A percentile compares a stretch with the other conserved stretches of the same genome.
Evolutionary conservation across 371 early-diverging fungal species (phyloP).

Genomic region (Mortierella polycephala): DNA sequence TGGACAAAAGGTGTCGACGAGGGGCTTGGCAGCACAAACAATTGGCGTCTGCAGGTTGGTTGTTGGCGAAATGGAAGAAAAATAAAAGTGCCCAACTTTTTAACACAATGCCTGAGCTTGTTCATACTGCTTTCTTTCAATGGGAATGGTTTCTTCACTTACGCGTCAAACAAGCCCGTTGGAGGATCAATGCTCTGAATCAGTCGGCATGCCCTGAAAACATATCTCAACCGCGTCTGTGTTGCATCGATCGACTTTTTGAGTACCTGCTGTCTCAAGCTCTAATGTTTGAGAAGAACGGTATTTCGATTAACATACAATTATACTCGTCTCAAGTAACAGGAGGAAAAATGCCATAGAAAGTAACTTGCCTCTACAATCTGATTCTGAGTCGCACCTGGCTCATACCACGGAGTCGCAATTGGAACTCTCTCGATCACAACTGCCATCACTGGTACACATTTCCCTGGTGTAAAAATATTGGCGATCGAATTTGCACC

Average conservation of each 20-base stretch:
- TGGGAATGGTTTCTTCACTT: neutral
- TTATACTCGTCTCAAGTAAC: too few species aligned
- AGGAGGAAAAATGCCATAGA: too few species aligned
- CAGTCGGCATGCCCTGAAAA: conserved; percentile 39
- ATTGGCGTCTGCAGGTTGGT: conserved; percentile 24
- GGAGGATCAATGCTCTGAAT: conserved; percentile 39
- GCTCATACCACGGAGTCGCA: conserved; percentile 31
- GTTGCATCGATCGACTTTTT: conserved; percentile 42
- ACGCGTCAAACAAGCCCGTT: conserved; percentile 29
- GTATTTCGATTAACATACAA: too few species aligned
- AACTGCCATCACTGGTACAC: conserved; percentile 43
- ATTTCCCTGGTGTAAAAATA: conserved; percentile 41
- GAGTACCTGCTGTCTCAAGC: conserved; percentile 31
- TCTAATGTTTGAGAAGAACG: conserved; percentile 2
- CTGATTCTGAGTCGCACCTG: conserved; percentile 25
- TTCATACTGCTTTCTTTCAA: too few species aligned
- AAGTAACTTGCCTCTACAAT: conserved; percentile 26
- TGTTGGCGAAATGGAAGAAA: neutral
- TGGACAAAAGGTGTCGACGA: conserved; percentile 43
- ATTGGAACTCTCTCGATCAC: conserved; percentile 40
- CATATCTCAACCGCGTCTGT: conserved; percentile 40
- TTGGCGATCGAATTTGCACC: conserved; percentile 24
- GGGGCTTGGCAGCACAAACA: conserved; percentile 45
- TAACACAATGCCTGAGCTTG: too few species aligned
- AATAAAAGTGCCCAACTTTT: neutral